These are phyloP conservation scores for Otatea glauca DNA, from an alignment of 176 grass and related monocot species.

Conservation along the genomic window DNA sequence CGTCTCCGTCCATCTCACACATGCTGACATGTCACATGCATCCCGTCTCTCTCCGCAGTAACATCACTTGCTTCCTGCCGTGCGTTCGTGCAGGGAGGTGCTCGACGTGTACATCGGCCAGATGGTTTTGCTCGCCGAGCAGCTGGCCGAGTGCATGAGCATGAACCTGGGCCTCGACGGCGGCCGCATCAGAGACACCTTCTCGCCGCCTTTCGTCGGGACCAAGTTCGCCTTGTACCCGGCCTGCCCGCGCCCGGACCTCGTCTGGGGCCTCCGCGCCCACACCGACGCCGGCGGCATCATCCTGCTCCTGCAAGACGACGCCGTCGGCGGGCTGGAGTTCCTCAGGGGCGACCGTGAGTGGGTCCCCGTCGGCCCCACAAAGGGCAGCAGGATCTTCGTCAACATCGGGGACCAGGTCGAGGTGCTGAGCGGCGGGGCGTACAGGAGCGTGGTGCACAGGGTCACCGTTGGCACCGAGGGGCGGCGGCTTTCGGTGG, in stretches of 20 bases:
- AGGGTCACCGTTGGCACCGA: constrained; percentile 48
- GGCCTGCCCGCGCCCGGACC: constrained; percentile 62
- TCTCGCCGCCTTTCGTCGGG: constrained; percentile 80
- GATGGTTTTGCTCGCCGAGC: constrained; percentile 61
- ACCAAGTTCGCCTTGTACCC: constrained; percentile 95
- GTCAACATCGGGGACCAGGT: constrained; percentile 93
- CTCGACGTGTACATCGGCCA: constrained; percentile 63
- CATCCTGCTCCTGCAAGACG: constrained; percentile 88
- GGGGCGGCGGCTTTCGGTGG: constrained; percentile 69
- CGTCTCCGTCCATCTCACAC: background rate
- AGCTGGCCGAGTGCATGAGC: constrained; percentile 63
- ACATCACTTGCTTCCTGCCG: background rate
- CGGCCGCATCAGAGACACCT: constrained; percentile 45
- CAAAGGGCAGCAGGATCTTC: constrained; percentile 54
- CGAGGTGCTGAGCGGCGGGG: constrained; percentile 80
- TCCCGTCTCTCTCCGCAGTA: background rate
- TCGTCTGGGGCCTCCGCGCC: constrained; percentile 69
- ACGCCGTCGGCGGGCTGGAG: constrained; percentile 74
- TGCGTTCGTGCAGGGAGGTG: constrained; percentile 43
- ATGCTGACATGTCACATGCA: background rate
- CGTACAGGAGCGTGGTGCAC: constrained; percentile 75
- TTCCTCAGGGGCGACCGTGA: constrained; percentile 49
- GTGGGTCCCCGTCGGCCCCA: constrained; percentile 70
- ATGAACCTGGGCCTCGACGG: constrained; percentile 64
- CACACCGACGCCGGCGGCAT: constrained; percentile 97